Conservation (phyloP, 2,329 filamentous ascomycete genomes). For the Penicillium decumbens region DNA sequence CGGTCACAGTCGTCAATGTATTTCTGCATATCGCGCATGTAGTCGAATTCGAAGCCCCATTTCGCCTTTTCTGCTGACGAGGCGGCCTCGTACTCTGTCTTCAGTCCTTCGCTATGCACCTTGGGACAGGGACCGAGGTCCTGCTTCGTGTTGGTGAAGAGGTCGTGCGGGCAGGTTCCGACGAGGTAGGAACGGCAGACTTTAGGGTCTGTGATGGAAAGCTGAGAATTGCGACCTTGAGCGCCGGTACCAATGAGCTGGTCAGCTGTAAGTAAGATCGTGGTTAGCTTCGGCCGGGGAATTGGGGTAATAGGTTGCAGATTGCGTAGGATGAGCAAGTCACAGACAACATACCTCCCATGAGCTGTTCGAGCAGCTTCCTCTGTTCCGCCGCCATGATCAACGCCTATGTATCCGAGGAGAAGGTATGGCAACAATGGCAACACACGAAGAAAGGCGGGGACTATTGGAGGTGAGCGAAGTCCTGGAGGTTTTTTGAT, state of each 20-base stretch:
- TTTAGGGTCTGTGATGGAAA: conserved; percentile 85
- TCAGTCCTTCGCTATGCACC: conserved; percentile 81
- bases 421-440: conserved; percentile 1
- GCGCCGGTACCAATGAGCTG: conserved; percentile 75
- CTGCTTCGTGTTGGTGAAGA: conserved; percentile 99
- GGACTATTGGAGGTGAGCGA: conserved; percentile 7
- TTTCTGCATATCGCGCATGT: conserved; percentile 90
- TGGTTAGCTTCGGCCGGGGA: conserved; percentile 25
- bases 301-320: conserved; percentile 8
- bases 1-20: conserved; percentile 97
- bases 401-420: conserved; percentile 7
- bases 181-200: conserved; percentile 92
- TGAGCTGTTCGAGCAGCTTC: conserved; percentile 94
- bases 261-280: conserved; percentile 40
- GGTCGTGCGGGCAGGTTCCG: conserved; percentile 93
- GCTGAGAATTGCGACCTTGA: conserved; percentile 68
- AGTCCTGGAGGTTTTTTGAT: conserved; percentile 19
- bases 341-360: conserved; percentile 48
- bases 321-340: conserved; percentile 1
- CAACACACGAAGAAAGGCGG: conserved; percentile 5
- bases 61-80: conserved; percentile 66
- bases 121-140: conserved; percentile 87
- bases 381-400: conserved; percentile 93
- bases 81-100: conserved; percentile 78
- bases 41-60: conserved; percentile 93